Base-by-base conservation (phyloP, 2,329 filamentous ascomycete genomes). In the Seiridium cupressi region DNA sequence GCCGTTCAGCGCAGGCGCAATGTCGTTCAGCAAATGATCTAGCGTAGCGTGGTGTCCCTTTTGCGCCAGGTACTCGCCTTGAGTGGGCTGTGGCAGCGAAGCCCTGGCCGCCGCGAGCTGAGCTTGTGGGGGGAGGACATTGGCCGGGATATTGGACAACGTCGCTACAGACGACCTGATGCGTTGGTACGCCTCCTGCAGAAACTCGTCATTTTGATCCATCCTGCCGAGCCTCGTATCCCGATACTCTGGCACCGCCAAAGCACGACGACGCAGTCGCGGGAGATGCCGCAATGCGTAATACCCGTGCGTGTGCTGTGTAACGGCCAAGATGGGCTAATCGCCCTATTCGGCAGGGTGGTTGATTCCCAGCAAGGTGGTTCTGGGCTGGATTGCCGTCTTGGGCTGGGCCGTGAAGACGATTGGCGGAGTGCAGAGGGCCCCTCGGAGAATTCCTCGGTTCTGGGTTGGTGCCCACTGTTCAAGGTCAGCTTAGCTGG, bases 1-100 rank as follows among this genome's bases (percentile, higher is more conserved):
- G 13, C 81, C 83, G 66, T 89, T 92, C 61, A 95, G 82, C 1
- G 83, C 89, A 1, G 84, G 83, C 46, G 83, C 74, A 60, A 86
- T 75, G 61, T 77, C 73, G 6, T 65, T 38, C 8, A 77, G 66
- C 42, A 86, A 76, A 69, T 86, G 83, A 10, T 69, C 54, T 13
- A 79, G 63, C 4, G 77, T 73, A 5, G 68, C 68, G 1, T 67
- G 60, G 60, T 60, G 69, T 55, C 70, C 77, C 3, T 70, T 60
- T 8, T 66, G 62, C 36, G 64, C 48, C 35, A 80, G 74, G 59
- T 76, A 77, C 8, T 57, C 62, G 0, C 68, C 59, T 18, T 68
- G 66, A 8, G 55, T 60, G 2, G 70, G 65, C 36, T 63, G 61
- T 0, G 78, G 77, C 34, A 84, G 76, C 8, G 77, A 73, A 5